These are phyloP conservation scores for Colletotrichum salicis DNA, from an alignment of 2,329 filamentous ascomycete species.

Conservation along the genomic window DNA sequence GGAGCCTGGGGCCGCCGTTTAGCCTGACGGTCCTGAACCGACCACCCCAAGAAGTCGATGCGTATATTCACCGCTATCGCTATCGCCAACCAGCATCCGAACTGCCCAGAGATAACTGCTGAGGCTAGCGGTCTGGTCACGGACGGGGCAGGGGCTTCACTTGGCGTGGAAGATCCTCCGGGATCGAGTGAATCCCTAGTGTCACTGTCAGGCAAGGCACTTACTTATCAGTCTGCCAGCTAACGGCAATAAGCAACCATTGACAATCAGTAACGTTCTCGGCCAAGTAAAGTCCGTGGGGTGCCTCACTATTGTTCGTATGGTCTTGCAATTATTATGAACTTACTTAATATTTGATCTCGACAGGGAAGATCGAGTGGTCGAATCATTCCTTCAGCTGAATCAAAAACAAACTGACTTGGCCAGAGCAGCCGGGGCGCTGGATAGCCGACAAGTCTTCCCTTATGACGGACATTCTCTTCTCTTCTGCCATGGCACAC, in stretches of 20 bases:
- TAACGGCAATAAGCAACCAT: slow-evolving; percentile 29
- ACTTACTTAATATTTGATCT: neutral
- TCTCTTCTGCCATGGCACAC: slow-evolving; percentile 2
- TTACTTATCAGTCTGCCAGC: slow-evolving; percentile 1
- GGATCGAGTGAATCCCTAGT: slow-evolving; percentile 5
- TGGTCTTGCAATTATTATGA: neutral
- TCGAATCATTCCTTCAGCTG: slow-evolving; percentile 12
- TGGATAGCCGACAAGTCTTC: neutral
- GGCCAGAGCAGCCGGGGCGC: slow-evolving; percentile 8
- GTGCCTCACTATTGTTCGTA: neutral
- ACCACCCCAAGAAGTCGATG: slow-evolving; percentile 14
- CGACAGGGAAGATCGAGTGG: neutral
- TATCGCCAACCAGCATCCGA: slow-evolving; percentile 21
- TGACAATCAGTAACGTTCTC: slow-evolving; percentile 3
- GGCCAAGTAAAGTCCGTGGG: neutral
- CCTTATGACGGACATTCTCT: neutral
- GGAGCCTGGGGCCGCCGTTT: slow-evolving; percentile 21
- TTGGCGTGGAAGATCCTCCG: slow-evolving; percentile 37
- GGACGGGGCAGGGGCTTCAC: slow-evolving; percentile 19
- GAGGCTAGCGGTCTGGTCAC: slow-evolving; percentile 27
- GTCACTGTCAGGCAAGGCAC: neutral
- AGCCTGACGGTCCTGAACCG: slow-evolving; percentile 17
- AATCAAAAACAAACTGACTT: slow-evolving; percentile 1
- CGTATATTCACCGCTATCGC: slow-evolving; percentile 26
- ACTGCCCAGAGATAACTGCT: slow-evolving; percentile 4